Evolutionary conservation across 768 basidiomycete species (phyloP).

Genomic region (Piloderma croceum): DNA sequence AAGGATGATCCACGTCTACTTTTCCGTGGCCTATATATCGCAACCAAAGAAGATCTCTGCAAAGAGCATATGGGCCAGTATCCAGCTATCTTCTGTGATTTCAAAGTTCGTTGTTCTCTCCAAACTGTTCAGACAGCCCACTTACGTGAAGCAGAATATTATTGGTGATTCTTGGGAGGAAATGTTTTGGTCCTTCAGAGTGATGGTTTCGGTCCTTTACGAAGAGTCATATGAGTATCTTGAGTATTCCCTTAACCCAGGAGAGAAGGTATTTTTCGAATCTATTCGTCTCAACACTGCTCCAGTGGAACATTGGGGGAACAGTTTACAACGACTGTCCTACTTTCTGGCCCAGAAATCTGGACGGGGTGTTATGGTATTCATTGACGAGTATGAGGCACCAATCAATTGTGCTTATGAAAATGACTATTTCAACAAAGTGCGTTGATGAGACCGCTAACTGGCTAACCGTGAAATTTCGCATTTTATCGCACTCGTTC

Average conservation of each 20-base stretch:
- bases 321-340: slow-evolving; percentile 6
- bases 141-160: slow-evolving; percentile 10
- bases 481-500: no score
- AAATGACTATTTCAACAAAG: slow-evolving; percentile 10
- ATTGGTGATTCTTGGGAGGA: slow-evolving; percentile 8
- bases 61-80: slow-evolving; percentile 13
- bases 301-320: slow-evolving; percentile 4
- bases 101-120: slow-evolving; percentile 12
- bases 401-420: slow-evolving; percentile 10
- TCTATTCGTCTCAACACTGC: slow-evolving; percentile 8
- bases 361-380: slow-evolving; percentile 7
- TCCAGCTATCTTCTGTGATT: slow-evolving; percentile 11
- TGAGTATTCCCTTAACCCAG: slow-evolving; percentile 4
- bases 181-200: slow-evolving; percentile 4
- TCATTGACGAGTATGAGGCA: slow-evolving; percentile 13
- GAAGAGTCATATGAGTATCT: slow-evolving; percentile 9
- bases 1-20: no score
- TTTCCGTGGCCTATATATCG: slow-evolving; percentile 12
- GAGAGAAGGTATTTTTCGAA: slow-evolving; percentile 7
- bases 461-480: no score
- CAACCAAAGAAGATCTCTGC: slow-evolving; percentile 10
- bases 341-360: slow-evolving; percentile 11
- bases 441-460: no score
- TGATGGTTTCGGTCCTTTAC: slow-evolving; percentile 6
- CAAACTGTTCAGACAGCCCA: slow-evolving; percentile 6